These are phyloP conservation scores for Oryza rufipogon DNA, from an alignment of 176 grass and related monocot species.

Conservation along the genomic window DNA sequence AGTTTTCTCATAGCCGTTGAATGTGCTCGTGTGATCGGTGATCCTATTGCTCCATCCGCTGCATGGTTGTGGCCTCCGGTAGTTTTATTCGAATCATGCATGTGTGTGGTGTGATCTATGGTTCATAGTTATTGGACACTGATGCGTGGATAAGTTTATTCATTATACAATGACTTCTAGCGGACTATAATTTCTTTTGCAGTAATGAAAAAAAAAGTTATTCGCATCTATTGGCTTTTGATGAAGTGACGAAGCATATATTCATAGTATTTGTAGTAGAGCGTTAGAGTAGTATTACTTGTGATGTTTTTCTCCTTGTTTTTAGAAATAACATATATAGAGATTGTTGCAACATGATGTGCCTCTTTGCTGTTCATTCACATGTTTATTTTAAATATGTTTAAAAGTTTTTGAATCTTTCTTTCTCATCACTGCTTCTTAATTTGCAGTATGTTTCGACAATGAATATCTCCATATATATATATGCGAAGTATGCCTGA, in stretches of 20 bases:
- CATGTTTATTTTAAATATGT: neutral
- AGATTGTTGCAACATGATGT: neutral
- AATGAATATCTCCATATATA: too few relatives aligned
- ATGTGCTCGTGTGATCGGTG: too few relatives aligned
- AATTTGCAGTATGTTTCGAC: too few relatives aligned
- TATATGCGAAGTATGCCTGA: too few relatives aligned
- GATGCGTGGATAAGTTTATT: neutral
- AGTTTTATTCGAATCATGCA: neutral
- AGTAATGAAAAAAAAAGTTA: too few relatives aligned
- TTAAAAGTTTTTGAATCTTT: neutral
- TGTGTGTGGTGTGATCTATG: neutral
- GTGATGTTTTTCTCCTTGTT: neutral
- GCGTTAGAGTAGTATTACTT: neutral
- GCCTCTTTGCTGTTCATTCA: neutral
- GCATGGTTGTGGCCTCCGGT: too few relatives aligned
- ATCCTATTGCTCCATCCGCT: neutral
- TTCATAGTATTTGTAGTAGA: neutral
- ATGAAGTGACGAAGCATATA: neutral
- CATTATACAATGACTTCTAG: neutral
- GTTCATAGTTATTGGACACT: neutral
- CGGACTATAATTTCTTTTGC: neutral
- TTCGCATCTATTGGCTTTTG: neutral
- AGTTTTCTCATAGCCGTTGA: too few relatives aligned
- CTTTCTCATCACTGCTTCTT: too few relatives aligned
- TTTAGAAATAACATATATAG: neutral